Conservation (phyloP, 352 stramenopile genomes). For the Plasmopara halstedii region DNA sequence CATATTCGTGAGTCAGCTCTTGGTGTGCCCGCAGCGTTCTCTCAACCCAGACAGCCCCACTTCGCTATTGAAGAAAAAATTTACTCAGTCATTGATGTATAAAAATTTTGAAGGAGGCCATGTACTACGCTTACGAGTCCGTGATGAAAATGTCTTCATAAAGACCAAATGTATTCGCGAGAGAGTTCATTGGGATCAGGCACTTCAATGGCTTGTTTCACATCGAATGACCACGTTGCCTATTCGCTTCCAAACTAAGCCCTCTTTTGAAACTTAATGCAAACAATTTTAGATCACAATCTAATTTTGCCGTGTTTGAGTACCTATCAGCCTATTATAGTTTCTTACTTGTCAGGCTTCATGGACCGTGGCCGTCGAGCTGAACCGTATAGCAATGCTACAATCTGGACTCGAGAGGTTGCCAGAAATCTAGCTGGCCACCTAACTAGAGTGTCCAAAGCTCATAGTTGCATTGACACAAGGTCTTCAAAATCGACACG, state of each 20-base stretch:
- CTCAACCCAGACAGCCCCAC: background rate
- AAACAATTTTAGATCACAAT: no score
- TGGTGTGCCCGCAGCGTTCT: slow-evolving; percentile 24
- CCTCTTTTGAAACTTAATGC: no score
- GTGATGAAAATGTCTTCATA: slow-evolving; percentile 27
- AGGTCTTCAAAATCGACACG: slow-evolving; percentile 47
- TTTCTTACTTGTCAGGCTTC: no score
- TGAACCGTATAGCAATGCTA: slow-evolving; percentile 72
- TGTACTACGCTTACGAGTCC: slow-evolving; percentile 33
- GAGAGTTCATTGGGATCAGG: slow-evolving; percentile 31
- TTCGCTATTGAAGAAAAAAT: slow-evolving; percentile 12
- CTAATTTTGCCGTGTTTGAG: no score
- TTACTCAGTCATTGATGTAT: slow-evolving; percentile 5
- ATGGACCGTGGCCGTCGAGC: slow-evolving; percentile 69
- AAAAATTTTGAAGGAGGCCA: slow-evolving; percentile 21
- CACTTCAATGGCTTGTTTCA: slow-evolving; percentile 32
- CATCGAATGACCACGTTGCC: slow-evolving; percentile 1
- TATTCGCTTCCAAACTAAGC: background rate
- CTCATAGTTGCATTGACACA: slow-evolving; percentile 66
- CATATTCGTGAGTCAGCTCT: slow-evolving; percentile 34
- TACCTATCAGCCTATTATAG: no score
- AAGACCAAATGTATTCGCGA: slow-evolving; percentile 25
- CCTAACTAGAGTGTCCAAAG: slow-evolving; percentile 58
- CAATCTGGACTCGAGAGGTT: slow-evolving; percentile 69
- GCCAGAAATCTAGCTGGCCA: slow-evolving; percentile 61